Evolutionary conservation across 192 early-diverging fungal species (phyloP).

Genomic region (Allomyces javanicus): DNA sequence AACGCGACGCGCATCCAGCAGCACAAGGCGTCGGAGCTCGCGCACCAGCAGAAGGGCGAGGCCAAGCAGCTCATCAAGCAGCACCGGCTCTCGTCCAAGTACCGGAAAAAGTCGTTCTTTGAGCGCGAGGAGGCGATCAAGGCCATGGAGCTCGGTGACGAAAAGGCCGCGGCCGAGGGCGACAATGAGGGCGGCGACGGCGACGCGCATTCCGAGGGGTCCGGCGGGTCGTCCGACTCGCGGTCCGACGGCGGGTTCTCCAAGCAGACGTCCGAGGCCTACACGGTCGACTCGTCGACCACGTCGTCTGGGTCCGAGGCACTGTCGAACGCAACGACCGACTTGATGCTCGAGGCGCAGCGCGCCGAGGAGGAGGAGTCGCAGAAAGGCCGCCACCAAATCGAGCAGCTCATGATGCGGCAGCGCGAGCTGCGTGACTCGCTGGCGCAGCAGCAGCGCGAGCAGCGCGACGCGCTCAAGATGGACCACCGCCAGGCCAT

Average conservation of each 20-base stretch:
- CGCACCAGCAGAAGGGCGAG: conserved; percentile 9
- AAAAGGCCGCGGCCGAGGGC: not conserved
- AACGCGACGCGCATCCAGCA: conserved; percentile 7
- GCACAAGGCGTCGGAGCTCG: conserved; percentile 7
- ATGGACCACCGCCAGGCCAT: conserved; percentile 5
- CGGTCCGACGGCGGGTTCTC: too few species aligned
- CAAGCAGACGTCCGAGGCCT: too few species aligned
- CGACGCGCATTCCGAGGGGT: not conserved
- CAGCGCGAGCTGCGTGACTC: conserved; percentile 7
- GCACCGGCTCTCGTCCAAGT: conserved; percentile 11
- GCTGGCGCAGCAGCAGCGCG: conserved; percentile 9
- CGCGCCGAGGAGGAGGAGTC: conserved; percentile 2
- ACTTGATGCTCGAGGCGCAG: not conserved
- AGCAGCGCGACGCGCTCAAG: conserved; percentile 8
- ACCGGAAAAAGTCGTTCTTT: conserved; percentile 10
- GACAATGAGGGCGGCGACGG: not conserved
- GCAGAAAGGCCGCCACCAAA: conserved; percentile 2
- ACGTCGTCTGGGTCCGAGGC: too few species aligned
- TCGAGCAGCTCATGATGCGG: conserved; percentile 3
- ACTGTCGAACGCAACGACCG: too few species aligned
- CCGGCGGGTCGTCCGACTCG: too few species aligned
- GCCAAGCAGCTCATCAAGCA: conserved; percentile 9
- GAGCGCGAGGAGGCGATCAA: conserved; percentile 8
- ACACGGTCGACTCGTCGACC: too few species aligned
- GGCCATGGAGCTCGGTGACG: conserved; percentile 7